Evolutionary conservation across 352 stramenopile genomes (phyloP).

Genomic region (Globisporangium megalacanthum): DNA sequence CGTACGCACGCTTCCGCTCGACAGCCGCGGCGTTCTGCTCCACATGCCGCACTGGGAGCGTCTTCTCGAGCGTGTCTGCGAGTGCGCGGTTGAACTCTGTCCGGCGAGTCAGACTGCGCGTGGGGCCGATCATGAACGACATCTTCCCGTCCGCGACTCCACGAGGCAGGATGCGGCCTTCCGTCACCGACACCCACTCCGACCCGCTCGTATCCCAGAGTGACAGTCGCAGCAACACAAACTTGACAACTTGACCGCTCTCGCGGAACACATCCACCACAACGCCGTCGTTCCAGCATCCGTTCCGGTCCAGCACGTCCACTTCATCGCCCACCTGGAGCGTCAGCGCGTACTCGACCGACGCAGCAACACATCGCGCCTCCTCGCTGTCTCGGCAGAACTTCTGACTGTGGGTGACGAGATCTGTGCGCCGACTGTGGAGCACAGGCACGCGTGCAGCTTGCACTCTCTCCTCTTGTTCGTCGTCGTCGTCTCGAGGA

Average conservation of each 20-base stretch:
- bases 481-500: not conserved
- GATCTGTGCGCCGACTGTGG: constrained; percentile 32
- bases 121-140: constrained; percentile 34
- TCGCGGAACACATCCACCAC: constrained; percentile 59
- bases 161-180: constrained; percentile 67
- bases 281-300: constrained; percentile 78
- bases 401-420: constrained; percentile 44
- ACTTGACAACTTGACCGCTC: constrained; percentile 31
- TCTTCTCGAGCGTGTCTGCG: constrained; percentile 46
- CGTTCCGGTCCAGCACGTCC: constrained; percentile 73
- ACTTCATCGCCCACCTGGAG: constrained; percentile 56
- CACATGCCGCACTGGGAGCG: constrained; percentile 36
- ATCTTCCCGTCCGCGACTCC: constrained; percentile 51
- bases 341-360: constrained; percentile 60
- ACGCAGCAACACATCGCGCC: constrained; percentile 37
- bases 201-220: constrained; percentile 46
- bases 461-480: constrained; percentile 4
- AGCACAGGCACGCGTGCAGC: constrained; percentile 19
- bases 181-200: constrained; percentile 67
- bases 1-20: constrained; percentile 16
- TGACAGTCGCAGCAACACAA: constrained; percentile 61
- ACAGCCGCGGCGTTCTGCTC: constrained; percentile 18
- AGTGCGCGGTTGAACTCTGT: constrained; percentile 44
- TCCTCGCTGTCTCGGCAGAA: constrained; percentile 17
- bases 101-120: constrained; percentile 28